Percentiles rank a stretch among this genome's conserved stretches.
Conservation (phyloP, 2,329 filamentous ascomycete species). For the Trichoderma sp. region DNA sequence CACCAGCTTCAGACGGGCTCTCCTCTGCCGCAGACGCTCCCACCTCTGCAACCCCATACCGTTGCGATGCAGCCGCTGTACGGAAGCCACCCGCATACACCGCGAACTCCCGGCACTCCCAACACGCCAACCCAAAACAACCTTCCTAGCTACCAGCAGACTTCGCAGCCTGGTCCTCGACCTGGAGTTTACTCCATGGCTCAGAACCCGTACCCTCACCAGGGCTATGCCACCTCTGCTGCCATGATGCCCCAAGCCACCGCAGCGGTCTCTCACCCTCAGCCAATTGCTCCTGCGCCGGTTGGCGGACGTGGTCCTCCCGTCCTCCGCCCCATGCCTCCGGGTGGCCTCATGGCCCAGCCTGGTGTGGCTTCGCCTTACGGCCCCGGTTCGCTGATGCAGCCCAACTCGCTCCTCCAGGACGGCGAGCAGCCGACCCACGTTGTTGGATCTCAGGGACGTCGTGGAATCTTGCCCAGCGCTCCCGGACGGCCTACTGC, state of each 20-base stretch:
- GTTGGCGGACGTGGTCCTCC: slow-evolving; percentile 55
- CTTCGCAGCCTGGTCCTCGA: slow-evolving; percentile 46
- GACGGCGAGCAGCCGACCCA: slow-evolving; percentile 72
- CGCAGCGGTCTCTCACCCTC: slow-evolving; percentile 65
- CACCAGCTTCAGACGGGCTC: slow-evolving; percentile 50
- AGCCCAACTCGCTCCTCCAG: slow-evolving; percentile 52
- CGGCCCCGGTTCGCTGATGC: slow-evolving; percentile 56
- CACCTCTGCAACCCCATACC: slow-evolving; percentile 51
- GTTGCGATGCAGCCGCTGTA: slow-evolving; percentile 47
- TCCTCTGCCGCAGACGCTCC: slow-evolving; percentile 52
- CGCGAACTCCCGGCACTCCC: slow-evolving; percentile 60
- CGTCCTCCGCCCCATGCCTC: slow-evolving; percentile 67
- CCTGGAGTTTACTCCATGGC: slow-evolving; percentile 55
- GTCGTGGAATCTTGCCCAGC: slow-evolving; percentile 86
- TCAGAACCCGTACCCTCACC: slow-evolving; percentile 54
- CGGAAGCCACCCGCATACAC: slow-evolving; percentile 59
- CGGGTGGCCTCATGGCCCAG: slow-evolving; percentile 61
- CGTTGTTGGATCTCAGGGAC: slow-evolving; percentile 91
- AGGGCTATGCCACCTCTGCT: slow-evolving; percentile 54
- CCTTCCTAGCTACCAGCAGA: slow-evolving; percentile 54
- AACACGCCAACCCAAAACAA: slow-evolving; percentile 57
- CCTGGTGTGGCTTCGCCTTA: slow-evolving; percentile 59
- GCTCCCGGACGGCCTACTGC: slow-evolving; percentile 82
- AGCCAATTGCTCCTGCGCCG: slow-evolving; percentile 73
- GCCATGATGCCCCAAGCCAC: slow-evolving; percentile 66